A percentile compares a stretch with the other conserved stretches of the same genome.
Conservation (phyloP, 1,284 basidiomycete species). For the Ustilago hordei region DNA sequence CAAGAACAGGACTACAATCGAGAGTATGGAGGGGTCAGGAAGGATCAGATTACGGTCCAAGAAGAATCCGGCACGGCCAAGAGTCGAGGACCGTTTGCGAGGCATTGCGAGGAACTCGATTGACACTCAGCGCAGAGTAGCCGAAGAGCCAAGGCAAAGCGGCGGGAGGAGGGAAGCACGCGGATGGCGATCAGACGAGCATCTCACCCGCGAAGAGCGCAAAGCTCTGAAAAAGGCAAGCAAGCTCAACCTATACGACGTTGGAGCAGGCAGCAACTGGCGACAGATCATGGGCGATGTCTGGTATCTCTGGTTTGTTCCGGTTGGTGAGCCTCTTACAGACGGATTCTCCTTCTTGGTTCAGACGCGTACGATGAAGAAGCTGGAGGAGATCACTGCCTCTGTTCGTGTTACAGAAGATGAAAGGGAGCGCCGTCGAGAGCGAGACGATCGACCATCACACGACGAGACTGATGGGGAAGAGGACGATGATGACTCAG, state of each 20-base stretch:
- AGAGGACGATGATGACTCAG: constrained; percentile 38
- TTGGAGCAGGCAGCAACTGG: constrained; percentile 56
- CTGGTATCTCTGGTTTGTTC: constrained; percentile 57
- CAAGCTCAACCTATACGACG: constrained; percentile 64
- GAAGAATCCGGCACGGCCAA: constrained; percentile 18
- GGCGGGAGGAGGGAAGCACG: neutral
- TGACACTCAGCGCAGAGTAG: neutral
- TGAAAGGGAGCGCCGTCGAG: neutral
- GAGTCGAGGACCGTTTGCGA: constrained; percentile 42
- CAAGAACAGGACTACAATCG: constrained; percentile 69
- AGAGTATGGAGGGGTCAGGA: constrained; percentile 69
- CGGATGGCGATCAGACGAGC: constrained; percentile 53
- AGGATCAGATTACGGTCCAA: constrained; percentile 41
- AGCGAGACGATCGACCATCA: neutral
- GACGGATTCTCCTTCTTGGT: constrained; percentile 53
- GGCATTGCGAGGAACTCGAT: constrained; percentile 22
- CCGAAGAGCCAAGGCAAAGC: neutral
- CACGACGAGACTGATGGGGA: constrained; percentile 10
- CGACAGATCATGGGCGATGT: constrained; percentile 53
- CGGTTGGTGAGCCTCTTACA: constrained; percentile 50
- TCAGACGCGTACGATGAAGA: constrained; percentile 35
- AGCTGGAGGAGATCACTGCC: constrained; percentile 52
- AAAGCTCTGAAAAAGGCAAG: constrained; percentile 53
- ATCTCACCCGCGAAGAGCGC: constrained; percentile 53
- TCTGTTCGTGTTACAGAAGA: constrained; percentile 27